Conservation (phyloP, 1,139 yeast species). For the Kazachstania sp. region DNA sequence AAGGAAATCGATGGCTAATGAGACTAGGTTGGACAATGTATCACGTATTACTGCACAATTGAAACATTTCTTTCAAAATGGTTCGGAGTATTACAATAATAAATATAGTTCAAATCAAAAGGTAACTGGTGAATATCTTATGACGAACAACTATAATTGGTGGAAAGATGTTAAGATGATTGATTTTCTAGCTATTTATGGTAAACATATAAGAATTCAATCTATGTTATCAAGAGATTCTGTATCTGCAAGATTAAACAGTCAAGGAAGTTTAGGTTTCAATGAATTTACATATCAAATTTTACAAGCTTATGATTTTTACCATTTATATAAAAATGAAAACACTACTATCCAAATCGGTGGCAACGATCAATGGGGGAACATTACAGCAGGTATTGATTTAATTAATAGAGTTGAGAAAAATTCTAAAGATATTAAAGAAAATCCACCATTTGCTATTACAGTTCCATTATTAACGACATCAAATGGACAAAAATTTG, state of each 20-base stretch:
- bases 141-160: conserved; percentile 71
- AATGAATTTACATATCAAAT: conserved; percentile 91
- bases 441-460: conserved; percentile 50
- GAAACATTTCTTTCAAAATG: conserved; percentile 49
- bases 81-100: conserved; percentile 49
- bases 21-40: conserved; percentile 51
- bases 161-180: conserved; percentile 72
- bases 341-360: conserved; percentile 77
- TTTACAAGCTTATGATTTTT: conserved; percentile 89
- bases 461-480: conserved; percentile 90
- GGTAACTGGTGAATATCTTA: conserved; percentile 35
- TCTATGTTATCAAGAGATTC: conserved; percentile 80
- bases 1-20: conserved; percentile 47
- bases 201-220: conserved; percentile 70
- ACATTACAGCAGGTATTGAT: conserved; percentile 93
- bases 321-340: conserved; percentile 57
- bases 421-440: conserved; percentile 16
- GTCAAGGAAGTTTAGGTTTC: conserved; percentile 76
- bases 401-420: conserved; percentile 57
- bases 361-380: conserved; percentile 98
- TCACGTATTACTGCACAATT: conserved; percentile 54
- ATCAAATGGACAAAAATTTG: conserved; percentile 86
- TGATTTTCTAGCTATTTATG: conserved; percentile 68
- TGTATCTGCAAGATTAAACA: conserved; percentile 60
- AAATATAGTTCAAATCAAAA: conserved; percentile 35